phyloP scores from a whole-genome alignment of 306 rosid species.

The Notholithocarpus densiflorus region DNA sequence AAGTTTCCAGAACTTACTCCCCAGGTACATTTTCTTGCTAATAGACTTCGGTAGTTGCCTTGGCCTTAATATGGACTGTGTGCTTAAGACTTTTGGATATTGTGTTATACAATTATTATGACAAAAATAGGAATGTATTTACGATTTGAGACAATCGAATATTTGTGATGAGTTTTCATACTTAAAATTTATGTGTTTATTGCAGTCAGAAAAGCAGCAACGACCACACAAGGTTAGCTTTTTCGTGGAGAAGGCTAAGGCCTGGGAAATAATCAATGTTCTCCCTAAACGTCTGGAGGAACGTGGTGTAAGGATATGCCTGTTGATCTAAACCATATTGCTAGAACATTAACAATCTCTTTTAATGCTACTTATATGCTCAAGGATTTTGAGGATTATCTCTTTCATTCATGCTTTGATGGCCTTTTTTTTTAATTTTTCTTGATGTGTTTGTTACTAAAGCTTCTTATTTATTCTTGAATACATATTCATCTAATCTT shows the following conservation, averaged over 20 bases:
- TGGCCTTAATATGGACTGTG: not conserved
- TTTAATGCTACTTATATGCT: not conserved
- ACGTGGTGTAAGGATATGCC: constrained; percentile 53
- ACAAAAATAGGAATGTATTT: not conserved
- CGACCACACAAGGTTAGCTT: constrained; percentile 89
- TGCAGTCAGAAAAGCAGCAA: constrained; percentile 71
- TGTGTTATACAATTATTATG: not conserved
- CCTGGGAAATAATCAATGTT: constrained; percentile 36
- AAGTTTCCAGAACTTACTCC: constrained; percentile 61
- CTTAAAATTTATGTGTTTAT: constrained; percentile 28
- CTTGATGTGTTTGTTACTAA: not conserved
- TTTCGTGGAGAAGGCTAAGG: constrained; percentile 60
- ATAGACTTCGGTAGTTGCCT: not conserved
- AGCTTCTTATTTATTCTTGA: constrained; percentile 18
- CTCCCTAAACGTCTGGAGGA: constrained; percentile 49
- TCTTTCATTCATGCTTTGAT: not conserved
- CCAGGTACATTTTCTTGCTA: constrained; percentile 44
- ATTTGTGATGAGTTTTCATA: not conserved
- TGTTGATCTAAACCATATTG: not conserved
- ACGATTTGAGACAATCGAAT: not conserved
- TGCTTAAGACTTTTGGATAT: not conserved
- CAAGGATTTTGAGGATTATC: not conserved
- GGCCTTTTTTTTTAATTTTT: not conserved
- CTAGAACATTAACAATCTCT: not conserved
- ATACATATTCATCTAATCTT: constrained; percentile 9